Percentiles rank a stretch among this genome's conserved stretches.
Evolutionary conservation across 1,284 basidiomycete genomes (phyloP).

Genomic region (Leucoagaricus sp.): DNA sequence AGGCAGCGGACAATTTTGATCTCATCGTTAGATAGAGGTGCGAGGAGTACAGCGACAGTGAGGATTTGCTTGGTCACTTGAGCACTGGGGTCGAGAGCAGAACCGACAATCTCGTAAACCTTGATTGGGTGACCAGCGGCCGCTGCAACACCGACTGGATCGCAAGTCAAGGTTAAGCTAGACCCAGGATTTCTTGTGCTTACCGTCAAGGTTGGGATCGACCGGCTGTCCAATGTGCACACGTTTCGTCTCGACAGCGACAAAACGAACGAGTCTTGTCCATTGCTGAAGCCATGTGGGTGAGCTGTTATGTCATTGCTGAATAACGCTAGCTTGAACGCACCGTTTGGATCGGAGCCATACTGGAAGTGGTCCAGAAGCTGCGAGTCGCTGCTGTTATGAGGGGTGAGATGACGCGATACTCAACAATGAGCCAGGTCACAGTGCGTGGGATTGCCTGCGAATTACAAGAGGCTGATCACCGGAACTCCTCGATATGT

Average conservation of each 20-base stretch:
- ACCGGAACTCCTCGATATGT: neutral
- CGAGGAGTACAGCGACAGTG: constrained; percentile 70
- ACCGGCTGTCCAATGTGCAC: constrained; percentile 81
- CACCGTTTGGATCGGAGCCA: constrained; percentile 65
- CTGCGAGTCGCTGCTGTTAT: neutral
- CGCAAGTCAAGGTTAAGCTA: too few species aligned
- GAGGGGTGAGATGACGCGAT: neutral
- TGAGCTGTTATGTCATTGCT: neutral
- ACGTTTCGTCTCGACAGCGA: constrained; percentile 72
- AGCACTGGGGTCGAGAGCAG: constrained; percentile 62
- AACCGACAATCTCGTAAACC: constrained; percentile 70
- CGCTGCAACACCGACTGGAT: constrained; percentile 67
- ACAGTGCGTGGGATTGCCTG: neutral
- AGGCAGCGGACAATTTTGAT: constrained; percentile 74
- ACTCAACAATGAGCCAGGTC: neutral
- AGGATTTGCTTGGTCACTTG: constrained; percentile 61
- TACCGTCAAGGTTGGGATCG: constrained; percentile 65
- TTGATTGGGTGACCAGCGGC: constrained; percentile 54
- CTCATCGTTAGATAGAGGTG: constrained; percentile 67
- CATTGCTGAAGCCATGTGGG: constrained; percentile 54
- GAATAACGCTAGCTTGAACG: constrained; percentile 20
- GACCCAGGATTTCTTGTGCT: constrained; percentile 19
- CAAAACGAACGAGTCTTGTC: constrained; percentile 82
- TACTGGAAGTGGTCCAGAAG: constrained; percentile 24
- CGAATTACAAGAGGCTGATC: neutral